Evolutionary conservation across 2,329 filamentous ascomycete species (phyloP), one percentile per base, ranked within the genome.

Genomic region (Ascochyta lentis): DNA sequence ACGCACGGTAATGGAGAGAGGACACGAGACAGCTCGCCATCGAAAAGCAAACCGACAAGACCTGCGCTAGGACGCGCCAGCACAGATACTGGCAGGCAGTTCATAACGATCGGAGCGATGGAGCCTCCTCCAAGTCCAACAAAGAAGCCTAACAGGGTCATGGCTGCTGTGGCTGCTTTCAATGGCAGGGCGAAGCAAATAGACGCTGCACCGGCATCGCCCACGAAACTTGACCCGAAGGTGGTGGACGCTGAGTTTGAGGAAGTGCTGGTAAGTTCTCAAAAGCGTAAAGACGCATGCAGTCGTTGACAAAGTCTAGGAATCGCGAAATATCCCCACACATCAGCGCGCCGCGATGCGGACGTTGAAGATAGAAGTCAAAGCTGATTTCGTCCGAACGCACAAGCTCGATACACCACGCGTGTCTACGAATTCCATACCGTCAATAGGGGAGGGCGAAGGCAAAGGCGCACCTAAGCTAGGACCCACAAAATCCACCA

Each of bases 331-430:
- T 68, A 96, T 98, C 50, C 93, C 94, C 3, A 91, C 96, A 69
- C 90, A 96, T 61, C 92, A 96, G 81, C 85, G 94, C 51, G 92
- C 94, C 75, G 96, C 96, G 78, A 97, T 99, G 92, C 86, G 94
- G 41, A 93, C 88, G 53, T 80, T 99, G 57, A 92, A 91, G 60
- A 84, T 91, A 62, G 89, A 90, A 33, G 93, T 98, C 79, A 99
- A 99, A 78, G 91, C 92, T 72, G 93, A 98, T 71, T 96, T 99
- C 68, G 92, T 98, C 67, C 88, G 89, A 49, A 93, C 96, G 73
- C 91, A 97, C 72, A 91, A 90, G 87, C 83, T 76, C 79, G 81
- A 73, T 81, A 77, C 62, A 79, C 60, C 77, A 75, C 63, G 81
- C 79, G 66, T 74, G 80, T 64, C 81, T 79, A 68, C 74, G 79